Percentiles rank a stretch among this genome's conserved stretches.
phyloP scores from a whole-genome alignment of 2,329 filamentous ascomycete genomes.

The Talaromyces sp. region DNA sequence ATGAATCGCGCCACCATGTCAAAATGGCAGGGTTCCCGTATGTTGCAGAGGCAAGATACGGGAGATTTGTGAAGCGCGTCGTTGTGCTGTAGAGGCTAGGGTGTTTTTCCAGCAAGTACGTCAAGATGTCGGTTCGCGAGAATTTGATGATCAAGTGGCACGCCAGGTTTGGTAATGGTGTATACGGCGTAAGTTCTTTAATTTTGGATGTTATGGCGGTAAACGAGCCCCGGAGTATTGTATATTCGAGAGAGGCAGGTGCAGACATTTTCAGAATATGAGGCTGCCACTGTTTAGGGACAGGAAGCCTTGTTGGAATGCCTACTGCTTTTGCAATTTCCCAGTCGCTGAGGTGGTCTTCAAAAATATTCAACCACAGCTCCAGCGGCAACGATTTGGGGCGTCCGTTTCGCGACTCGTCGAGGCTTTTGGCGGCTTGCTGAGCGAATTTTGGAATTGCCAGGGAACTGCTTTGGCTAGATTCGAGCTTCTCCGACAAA shows the following conservation, averaged over 20 bases:
- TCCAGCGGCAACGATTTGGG: constrained; percentile 62
- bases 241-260: constrained; percentile 74
- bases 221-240: constrained; percentile 67
- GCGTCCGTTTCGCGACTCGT: constrained; percentile 11
- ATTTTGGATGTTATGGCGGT: constrained; percentile 68
- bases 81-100: constrained; percentile 79
- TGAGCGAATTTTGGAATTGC: constrained; percentile 5
- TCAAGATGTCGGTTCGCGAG: constrained; percentile 70
- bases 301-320: constrained; percentile 70
- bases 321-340: constrained; percentile 76
- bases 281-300: constrained; percentile 66
- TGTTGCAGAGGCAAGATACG: constrained; percentile 80
- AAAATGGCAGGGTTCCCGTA: constrained; percentile 80
- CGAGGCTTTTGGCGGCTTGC: constrained; percentile 40
- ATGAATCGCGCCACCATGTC: constrained; percentile 84
- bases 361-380: constrained; percentile 83
- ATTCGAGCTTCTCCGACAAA: constrained; percentile 3
- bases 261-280: constrained; percentile 60
- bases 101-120: constrained; percentile 61
- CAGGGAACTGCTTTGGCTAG: constrained; percentile 11
- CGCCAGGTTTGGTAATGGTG: constrained; percentile 70
- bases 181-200: constrained; percentile 60
- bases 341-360: constrained; percentile 75
- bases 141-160: constrained; percentile 91
- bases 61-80: constrained; percentile 72